A percentile compares a stretch with the other conserved stretches of the same genome.
Evolutionary conservation across 345 rosid species (phyloP).

Genomic region (Eucalyptus virginea): DNA sequence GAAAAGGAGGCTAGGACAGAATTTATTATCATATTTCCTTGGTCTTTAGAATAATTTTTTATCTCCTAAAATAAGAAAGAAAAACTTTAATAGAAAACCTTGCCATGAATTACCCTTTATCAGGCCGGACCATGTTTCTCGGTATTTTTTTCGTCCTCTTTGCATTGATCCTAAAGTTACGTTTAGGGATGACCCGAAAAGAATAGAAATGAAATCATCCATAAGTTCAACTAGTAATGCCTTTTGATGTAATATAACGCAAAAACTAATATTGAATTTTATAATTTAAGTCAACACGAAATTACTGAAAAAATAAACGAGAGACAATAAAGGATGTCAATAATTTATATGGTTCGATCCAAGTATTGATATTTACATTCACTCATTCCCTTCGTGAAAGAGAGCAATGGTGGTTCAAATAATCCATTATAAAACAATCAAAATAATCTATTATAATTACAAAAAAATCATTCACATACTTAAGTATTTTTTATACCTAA

Average conservation of each 20-base stretch:
- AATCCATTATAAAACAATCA: fast-evolving
- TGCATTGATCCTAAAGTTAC: neutral
- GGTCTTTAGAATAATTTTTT: neutral
- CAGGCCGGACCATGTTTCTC: fast-evolving
- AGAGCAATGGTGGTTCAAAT: fast-evolving
- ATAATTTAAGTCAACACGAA: fast-evolving
- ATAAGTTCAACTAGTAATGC: fast-evolving
- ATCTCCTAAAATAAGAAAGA: neutral
- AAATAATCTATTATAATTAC: too few relatives aligned
- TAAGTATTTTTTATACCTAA: fast-evolving
- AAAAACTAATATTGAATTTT: too few relatives aligned
- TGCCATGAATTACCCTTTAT: neutral
- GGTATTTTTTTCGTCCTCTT: neutral
- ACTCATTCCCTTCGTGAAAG: too few relatives aligned
- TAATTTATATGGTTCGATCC: fast-evolving
- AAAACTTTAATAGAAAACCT: neutral
- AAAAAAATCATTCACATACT: fast-evolving
- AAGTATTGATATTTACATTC: fast-evolving
- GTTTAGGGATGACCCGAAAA: fast-evolving
- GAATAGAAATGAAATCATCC: neutral
- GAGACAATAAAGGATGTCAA: fast-evolving
- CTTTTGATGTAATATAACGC: fast-evolving
- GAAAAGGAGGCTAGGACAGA: neutral
- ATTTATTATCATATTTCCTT: too few relatives aligned
- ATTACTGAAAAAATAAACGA: fast-evolving